Base-by-base conservation (phyloP, 352 stramenopile genomes). In the Phytophthora sp. region DNA sequence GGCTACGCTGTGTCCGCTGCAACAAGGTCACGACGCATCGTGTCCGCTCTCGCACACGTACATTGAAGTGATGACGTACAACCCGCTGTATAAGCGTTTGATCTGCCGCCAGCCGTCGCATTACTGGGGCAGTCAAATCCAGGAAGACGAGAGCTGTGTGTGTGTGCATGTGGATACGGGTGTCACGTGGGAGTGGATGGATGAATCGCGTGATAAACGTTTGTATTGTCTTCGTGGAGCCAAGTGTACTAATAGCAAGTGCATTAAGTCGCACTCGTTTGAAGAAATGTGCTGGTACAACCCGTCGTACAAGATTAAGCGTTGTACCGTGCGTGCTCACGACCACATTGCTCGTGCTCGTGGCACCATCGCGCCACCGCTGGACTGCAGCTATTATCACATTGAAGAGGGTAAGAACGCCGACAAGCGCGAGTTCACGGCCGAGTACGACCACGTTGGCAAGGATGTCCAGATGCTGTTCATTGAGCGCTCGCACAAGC, bases 261-360 rank as follows among this genome's bases (percentile, higher is more conserved):
- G 74, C 66, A 44, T 66, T 46, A 82, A 77, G 59, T 79, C 74
- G 51, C 74, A 82, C 61, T 77, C 70, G 39, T 74, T 76, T 55
- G 71, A 74, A 46, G 74, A 82, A 64, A 74, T 82, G 59, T 79
- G 74, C 67, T 82, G 74, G 74, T 82, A 82, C 70, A 82, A 79
- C 35, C 74, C 74, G 30, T 82, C 58, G 9, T 82, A 79, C 58
- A 76, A 77, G 59, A 77, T 74, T 24, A 79, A 82, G 29, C 63
- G 71, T 33, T 82, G 74, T 46, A 70, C 63, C 7, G 66, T 74
- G 39, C 69, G 63, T 13, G 46, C 52, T n/a, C 69, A 76, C 44
- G 69, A 76, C 20, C 59, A 77, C 20, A 71, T 76, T 13, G 49
- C 54, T 29, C 69, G 69, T 9, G 47, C 63, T 11, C 63, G 69